Evolutionary conservation across 2,329 filamentous ascomycete genomes (phyloP), one percentile per base, ranked within the genome.

Genomic region (Ophiocordyceps unilateralis): DNA sequence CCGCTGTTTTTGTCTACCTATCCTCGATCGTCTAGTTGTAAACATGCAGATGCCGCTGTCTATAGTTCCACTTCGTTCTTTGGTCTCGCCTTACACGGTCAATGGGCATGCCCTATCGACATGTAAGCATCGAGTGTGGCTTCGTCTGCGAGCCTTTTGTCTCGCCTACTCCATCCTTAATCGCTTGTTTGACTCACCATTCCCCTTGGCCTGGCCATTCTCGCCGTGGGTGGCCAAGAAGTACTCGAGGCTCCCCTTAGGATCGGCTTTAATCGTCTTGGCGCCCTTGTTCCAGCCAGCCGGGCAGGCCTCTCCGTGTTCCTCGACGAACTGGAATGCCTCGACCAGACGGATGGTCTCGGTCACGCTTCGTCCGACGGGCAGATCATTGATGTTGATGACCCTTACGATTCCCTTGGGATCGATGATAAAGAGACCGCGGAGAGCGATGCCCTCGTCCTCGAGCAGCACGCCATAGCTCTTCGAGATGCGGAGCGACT

Each of bases 281-380:
- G 55, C 56, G 41, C 67, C 67, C 46, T 62, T 56, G 46, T 63
- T 61, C 67, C 67, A 70, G 52, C 66, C 67, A 43, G 67, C 67
- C 39, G 67, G 67, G 60, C 67, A 88, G 44, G 85, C 73, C 57
- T 84, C 78, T 61, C 86, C 87, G 69, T 83, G 84, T 51, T 85
- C 82, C 51, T 88, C 82, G 12, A 83, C 83, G 66, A 89, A 84
- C 61, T 88, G 83, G 59, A 87, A 87, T 6, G 81, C 80, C 50
- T 81, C 70, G 45, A 79, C 72, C 1, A 81, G 79, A 32, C 76
- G 73, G 51, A 78, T 65, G 2, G 73, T 71, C 62, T 81, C 76
- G 55, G 78, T 72, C 43, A 80, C 76, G 50, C 71, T 69, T 50
- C 76, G 73, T 46, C 76, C 76, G 48, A 80, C 74, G 47, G 75